These are phyloP conservation scores for Glycyrrhiza uralensis DNA, from an alignment of 306 rosid species.

Conservation along the genomic window DNA sequence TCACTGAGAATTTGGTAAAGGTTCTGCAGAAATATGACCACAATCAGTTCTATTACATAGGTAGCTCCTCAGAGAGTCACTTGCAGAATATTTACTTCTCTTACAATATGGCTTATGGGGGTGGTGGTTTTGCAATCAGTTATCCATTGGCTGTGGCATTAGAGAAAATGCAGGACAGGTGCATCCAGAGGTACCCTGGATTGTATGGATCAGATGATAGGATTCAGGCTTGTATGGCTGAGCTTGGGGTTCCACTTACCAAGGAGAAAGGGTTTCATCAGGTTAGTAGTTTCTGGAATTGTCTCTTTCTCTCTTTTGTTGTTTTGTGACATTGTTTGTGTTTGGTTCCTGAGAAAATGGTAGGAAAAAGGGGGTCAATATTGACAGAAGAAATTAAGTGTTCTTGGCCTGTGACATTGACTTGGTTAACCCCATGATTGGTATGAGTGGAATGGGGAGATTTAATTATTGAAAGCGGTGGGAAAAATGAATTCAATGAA, in stretches of 20 bases:
- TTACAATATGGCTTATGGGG: slow-evolving; percentile 71
- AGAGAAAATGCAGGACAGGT: slow-evolving; percentile 66
- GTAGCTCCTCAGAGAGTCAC: slow-evolving; percentile 69
- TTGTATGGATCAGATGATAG: slow-evolving; percentile 74
- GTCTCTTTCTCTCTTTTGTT: background rate
- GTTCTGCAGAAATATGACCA: slow-evolving; percentile 67
- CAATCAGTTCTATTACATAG: slow-evolving; percentile 59
- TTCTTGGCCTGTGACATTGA: background rate
- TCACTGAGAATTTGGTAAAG: slow-evolving; percentile 51
- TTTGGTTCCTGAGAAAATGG: background rate
- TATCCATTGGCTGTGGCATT: slow-evolving; percentile 56
- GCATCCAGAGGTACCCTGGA: slow-evolving; percentile 54
- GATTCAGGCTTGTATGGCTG: slow-evolving; percentile 82
- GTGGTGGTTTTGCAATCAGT: slow-evolving; percentile 76
- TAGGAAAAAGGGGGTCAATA: background rate
- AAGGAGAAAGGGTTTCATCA: slow-evolving; percentile 73
- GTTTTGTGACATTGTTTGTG: background rate
- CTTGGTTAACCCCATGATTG: slow-evolving; percentile 18
- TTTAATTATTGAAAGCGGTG: background rate
- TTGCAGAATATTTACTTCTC: slow-evolving; percentile 67
- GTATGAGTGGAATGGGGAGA: background rate
- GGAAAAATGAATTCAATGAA: background rate
- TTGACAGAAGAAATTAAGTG: background rate
- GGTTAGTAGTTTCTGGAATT: slow-evolving; percentile 35
- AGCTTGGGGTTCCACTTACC: slow-evolving; percentile 80